Conservation (phyloP, 495 filamentous ascomycete genomes). For the Hypoxylon crocopeplum region DNA sequence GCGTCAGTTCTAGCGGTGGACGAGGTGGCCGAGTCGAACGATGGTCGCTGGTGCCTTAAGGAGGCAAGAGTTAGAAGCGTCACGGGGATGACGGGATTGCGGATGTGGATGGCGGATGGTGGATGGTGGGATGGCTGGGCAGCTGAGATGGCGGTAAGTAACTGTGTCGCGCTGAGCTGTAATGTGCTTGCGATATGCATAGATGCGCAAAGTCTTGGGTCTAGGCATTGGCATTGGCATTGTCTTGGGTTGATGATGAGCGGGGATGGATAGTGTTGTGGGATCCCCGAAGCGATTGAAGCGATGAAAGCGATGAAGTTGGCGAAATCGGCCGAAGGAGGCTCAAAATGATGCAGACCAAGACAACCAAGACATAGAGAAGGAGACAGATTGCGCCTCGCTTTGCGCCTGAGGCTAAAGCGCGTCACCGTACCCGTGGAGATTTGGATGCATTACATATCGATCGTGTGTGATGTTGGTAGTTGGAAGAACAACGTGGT, state of each 20-base stretch:
- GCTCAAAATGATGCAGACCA: constrained; percentile 16
- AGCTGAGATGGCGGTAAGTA: constrained; percentile 38
- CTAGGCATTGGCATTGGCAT: not conserved
- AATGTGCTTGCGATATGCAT: constrained; percentile 29
- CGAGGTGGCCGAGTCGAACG: not conserved
- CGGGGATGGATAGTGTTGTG: not conserved
- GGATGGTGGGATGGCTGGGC: constrained; percentile 16
- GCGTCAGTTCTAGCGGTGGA: constrained; percentile 24
- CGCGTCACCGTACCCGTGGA: constrained; percentile 30
- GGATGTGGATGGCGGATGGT: constrained; percentile 7
- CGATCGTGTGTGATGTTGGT: constrained; percentile 14
- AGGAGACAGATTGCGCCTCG: constrained; percentile 33
- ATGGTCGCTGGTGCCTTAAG: constrained; percentile 12
- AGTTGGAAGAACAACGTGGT: constrained; percentile 39
- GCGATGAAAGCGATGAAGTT: constrained; percentile 7
- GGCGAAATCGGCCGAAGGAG: constrained; percentile 24
- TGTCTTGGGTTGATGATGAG: constrained; percentile 20
- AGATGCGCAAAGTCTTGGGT: constrained; percentile 7
- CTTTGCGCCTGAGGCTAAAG: constrained; percentile 38
- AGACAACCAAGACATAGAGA: constrained; percentile 1
- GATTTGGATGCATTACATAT: constrained; percentile 15
- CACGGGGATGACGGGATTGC: constrained; percentile 12
- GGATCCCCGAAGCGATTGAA: not conserved
- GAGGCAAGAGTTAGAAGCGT: constrained; percentile 21
- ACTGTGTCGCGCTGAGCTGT: constrained; percentile 32